Percentiles rank a stretch among this genome's conserved stretches.
Evolutionary conservation across 129 eudicot species (phyloP).

Genomic region (Ambrosia trifida): DNA sequence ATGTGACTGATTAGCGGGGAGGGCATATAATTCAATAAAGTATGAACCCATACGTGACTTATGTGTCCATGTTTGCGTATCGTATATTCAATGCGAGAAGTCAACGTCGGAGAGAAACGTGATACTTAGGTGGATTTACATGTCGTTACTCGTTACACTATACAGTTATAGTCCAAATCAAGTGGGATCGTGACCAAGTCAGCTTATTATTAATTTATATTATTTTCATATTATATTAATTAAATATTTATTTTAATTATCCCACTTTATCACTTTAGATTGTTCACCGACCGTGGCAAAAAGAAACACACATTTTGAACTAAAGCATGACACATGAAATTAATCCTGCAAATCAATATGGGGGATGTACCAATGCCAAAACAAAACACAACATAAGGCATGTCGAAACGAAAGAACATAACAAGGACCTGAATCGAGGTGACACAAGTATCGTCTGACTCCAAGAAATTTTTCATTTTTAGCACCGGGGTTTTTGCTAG

Average conservation of each 20-base stretch:
- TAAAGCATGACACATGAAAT: background rate
- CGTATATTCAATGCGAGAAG: background rate
- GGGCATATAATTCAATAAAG: no score
- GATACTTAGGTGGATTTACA: background rate
- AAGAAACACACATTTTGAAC: background rate
- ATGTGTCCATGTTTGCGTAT: no score
- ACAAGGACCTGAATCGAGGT: background rate
- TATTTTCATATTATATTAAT: no score
- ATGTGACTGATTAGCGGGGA: no score
- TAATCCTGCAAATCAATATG: background rate
- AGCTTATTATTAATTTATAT: background rate
- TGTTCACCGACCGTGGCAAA: background rate
- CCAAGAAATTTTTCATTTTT: no score
- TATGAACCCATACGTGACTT: no score
- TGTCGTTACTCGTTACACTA: background rate
- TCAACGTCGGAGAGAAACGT: background rate
- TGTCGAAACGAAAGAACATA: background rate
- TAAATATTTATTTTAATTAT: background rate
- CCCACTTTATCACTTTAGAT: background rate
- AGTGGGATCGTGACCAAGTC: constrained; percentile 1
- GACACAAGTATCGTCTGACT: no score
- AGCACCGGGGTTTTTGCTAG: no score
- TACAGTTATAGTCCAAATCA: constrained; percentile 3
- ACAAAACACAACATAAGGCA: background rate
- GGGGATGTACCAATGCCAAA: background rate